Percentiles rank a stretch among this genome's conserved stretches.
Conservation (phyloP, 1,284 basidiomycete species). For the Sanghuangporus baumii region DNA sequence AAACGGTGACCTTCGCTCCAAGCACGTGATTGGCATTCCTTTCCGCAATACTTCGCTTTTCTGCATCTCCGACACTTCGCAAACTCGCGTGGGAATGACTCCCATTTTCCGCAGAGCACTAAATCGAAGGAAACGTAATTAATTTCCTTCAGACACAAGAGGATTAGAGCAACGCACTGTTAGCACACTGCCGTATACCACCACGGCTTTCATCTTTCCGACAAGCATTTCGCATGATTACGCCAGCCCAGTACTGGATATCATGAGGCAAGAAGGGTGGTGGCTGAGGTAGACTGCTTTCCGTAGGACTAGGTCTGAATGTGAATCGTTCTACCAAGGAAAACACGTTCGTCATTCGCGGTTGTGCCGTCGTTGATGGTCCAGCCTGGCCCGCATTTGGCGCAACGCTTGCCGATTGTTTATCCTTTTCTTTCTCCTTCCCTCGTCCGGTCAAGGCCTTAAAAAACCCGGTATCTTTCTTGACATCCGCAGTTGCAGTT, state of each 20-base stretch:
- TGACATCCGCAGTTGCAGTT: conserved; percentile 2
- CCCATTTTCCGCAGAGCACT: conserved; percentile 97
- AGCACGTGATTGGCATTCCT: conserved; percentile 94
- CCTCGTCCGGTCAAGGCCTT: conserved; percentile 33
- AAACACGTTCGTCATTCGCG: conserved; percentile 81
- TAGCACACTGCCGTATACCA: conserved; percentile 96
- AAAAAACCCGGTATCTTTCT: conserved; percentile 28
- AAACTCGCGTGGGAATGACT: conserved; percentile 89
- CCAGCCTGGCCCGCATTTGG: conserved; percentile 19
- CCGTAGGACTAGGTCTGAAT: conserved; percentile 81
- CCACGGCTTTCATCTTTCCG: conserved; percentile 91
- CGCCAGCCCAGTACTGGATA: conserved; percentile 99
- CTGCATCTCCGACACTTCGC: conserved; percentile 94
- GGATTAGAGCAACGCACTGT: conserved; percentile 53
- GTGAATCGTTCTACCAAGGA: conserved; percentile 96
- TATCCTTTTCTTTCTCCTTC: conserved; percentile 33
- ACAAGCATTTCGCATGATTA: conserved; percentile 99
- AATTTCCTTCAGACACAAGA: background rate
- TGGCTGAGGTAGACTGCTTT: conserved; percentile 65
- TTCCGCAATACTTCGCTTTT: conserved; percentile 98
- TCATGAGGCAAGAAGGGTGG: conserved; percentile 77
- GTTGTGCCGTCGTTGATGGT: conserved; percentile 13
- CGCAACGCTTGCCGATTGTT: conserved; percentile 15
- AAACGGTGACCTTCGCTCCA: conserved; percentile 97
- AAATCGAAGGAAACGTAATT: conserved; percentile 11